A percentile compares a stretch with the other conserved stretches of the same genome.
These are phyloP conservation scores for Microdochium paspali DNA, from an alignment of 2,329 filamentous ascomycete species.

Conservation along the genomic window DNA sequence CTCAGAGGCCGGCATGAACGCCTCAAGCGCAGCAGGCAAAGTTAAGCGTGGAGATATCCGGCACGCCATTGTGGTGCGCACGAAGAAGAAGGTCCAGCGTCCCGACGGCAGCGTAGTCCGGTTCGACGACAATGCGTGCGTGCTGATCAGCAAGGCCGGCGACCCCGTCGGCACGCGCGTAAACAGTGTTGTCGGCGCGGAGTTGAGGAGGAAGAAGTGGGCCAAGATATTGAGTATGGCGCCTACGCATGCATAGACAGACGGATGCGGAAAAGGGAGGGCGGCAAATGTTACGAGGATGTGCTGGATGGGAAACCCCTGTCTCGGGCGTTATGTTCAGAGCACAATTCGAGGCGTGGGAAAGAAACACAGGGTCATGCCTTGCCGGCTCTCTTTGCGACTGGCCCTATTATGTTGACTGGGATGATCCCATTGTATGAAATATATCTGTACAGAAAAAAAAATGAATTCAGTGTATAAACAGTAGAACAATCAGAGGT, in stretches of 20 bases:
- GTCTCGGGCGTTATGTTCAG: too few species aligned
- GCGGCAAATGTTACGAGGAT: too few species aligned
- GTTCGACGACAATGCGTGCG: constrained; percentile 97
- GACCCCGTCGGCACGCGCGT: constrained; percentile 90
- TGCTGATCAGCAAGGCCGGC: constrained; percentile 91
- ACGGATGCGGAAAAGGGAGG: background rate
- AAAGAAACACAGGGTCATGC: too few species aligned
- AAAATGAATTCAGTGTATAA: too few species aligned
- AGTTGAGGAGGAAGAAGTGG: constrained; percentile 90
- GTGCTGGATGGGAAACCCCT: too few species aligned
- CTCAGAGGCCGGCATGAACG: constrained; percentile 61
- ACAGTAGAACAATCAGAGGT: too few species aligned
- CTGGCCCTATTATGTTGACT: too few species aligned
- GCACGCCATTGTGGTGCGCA: constrained; percentile 91
- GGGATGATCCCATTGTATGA: too few species aligned
- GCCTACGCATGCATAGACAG: constrained; percentile 49
- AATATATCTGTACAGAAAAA: too few species aligned
- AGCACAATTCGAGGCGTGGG: too few species aligned
- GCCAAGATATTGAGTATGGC: constrained; percentile 97
- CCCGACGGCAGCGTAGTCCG: constrained; percentile 82
- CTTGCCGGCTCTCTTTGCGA: too few species aligned
- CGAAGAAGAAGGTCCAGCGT: constrained; percentile 76
- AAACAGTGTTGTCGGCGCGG: constrained; percentile 83
- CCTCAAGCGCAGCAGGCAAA: constrained; percentile 72
- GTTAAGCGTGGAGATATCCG: constrained; percentile 94